Evolutionary conservation across 1,284 basidiomycete species (phyloP).

Genomic region (Hortiboletus rubellus): DNA sequence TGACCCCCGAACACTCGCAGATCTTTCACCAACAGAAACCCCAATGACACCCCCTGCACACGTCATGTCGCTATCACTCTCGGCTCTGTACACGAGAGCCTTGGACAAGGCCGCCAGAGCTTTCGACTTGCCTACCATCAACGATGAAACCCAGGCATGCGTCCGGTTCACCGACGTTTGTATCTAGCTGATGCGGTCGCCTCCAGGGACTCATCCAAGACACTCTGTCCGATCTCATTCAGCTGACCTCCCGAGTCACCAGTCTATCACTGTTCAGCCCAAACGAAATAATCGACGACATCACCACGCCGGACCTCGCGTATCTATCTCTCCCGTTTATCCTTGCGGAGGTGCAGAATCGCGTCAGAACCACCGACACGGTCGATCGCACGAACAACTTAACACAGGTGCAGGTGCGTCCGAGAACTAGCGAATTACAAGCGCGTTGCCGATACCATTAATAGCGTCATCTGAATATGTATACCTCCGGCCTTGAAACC

Average conservation of each 20-base stretch:
- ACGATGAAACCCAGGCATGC: constrained; percentile 52
- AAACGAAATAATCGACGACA: constrained; percentile 85
- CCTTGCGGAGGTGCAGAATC: constrained; percentile 69
- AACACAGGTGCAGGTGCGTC: constrained; percentile 59
- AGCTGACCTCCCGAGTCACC: constrained; percentile 50
- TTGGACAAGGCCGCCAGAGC: constrained; percentile 47
- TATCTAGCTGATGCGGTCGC: constrained; percentile 15
- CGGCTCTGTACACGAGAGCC: constrained; percentile 46
- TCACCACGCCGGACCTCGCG: constrained; percentile 76
- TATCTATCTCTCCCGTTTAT: constrained; percentile 81
- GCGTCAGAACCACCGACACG: constrained; percentile 58
- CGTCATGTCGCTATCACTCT: constrained; percentile 41
- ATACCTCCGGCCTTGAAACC: constrained; percentile 57
- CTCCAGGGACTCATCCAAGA: constrained; percentile 58
- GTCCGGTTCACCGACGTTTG: neutral
- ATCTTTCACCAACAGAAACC: neutral
- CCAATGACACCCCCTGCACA: neutral
- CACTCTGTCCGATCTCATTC: constrained; percentile 53
- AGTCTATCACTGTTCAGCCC: constrained; percentile 78
- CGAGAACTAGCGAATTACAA: constrained; percentile 2
- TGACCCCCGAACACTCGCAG: constrained; percentile 19
- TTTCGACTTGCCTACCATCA: constrained; percentile 45
- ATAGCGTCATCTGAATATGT: constrained; percentile 60
- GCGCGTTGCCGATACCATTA: constrained; percentile 22
- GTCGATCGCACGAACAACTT: constrained; percentile 62